A percentile compares a stretch with the other conserved stretches of the same genome.
Conservation (phyloP, 345 rosid genomes). For the Boechera stricta region DNA sequence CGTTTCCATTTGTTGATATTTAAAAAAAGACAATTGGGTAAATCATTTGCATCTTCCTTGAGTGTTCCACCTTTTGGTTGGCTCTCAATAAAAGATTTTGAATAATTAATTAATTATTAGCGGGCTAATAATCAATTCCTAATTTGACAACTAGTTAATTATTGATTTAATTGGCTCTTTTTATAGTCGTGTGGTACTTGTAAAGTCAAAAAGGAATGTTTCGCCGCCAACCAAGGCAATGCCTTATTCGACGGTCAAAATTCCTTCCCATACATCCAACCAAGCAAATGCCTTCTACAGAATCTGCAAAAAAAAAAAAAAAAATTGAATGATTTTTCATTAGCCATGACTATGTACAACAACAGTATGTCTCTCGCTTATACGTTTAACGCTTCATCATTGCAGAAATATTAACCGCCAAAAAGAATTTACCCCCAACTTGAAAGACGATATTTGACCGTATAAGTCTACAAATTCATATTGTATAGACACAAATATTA, state of each 20-base stretch:
- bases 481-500: too few species aligned
- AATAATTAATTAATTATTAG: conserved; percentile 1
- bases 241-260: conserved; percentile 34
- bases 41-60: conserved; percentile 14
- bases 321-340: too few species aligned
- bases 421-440: too few species aligned
- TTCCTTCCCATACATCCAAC: conserved; percentile 26
- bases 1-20: background rate
- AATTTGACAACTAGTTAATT: conserved; percentile 16
- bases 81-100: background rate
- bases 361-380: too few species aligned
- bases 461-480: too few species aligned
- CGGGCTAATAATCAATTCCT: conserved; percentile 5
- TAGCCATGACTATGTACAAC: too few species aligned
- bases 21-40: background rate
- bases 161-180: background rate
- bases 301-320: too few species aligned
- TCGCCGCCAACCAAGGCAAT: conserved; percentile 11
- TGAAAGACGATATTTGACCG: too few species aligned
- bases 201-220: conserved; percentile 31
- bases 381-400: too few species aligned
- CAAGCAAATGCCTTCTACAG: background rate
- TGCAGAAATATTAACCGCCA: too few species aligned
- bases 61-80: conserved; percentile 24
- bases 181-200: conserved; percentile 11